phyloP scores from a whole-genome alignment of 805 yeast species.

The Lipomyces starkeyi region DNA sequence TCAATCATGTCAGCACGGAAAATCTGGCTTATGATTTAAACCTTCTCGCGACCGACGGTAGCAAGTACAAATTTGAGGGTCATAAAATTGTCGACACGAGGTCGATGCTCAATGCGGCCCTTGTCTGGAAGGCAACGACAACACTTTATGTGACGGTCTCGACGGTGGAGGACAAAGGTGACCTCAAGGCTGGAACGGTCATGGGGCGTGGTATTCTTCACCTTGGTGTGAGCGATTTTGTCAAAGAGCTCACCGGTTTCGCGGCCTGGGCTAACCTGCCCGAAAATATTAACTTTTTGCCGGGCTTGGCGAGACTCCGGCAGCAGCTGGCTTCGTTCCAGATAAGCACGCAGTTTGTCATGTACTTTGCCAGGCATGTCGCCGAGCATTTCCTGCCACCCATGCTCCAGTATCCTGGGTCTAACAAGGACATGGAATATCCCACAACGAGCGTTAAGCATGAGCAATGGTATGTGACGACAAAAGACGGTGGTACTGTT shows the following conservation, averaged over 20 bases:
- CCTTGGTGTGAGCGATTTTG: conserved; percentile 1
- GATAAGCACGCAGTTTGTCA: neutral
- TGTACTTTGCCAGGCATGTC: neutral
- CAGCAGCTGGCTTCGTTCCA: conserved; percentile 1
- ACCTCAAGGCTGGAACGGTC: neutral
- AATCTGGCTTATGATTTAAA: neutral
- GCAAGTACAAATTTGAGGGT: conserved; percentile 1
- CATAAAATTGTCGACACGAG: neutral
- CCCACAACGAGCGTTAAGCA: neutral
- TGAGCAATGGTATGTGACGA: neutral
- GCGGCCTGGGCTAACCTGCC: conserved; percentile 1
- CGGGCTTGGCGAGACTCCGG: neutral
- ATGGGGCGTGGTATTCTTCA: neutral
- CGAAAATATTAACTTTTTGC: neutral
- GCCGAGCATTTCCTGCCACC: neutral
- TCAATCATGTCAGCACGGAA: conserved; percentile 1
- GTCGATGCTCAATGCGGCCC: neutral
- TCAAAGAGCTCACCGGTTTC: conserved; percentile 4
- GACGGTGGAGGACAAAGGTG: neutral
- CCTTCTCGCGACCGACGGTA: neutral
- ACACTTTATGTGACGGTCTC: conserved; percentile 3
- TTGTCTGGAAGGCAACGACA: neutral
- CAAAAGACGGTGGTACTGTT: neutral
- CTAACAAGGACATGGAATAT: neutral
- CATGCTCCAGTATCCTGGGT: conserved; percentile 1